Evolutionary conservation across 371 early-diverging fungal species (phyloP).

Genomic region (Mitosporidium daphniae): DNA sequence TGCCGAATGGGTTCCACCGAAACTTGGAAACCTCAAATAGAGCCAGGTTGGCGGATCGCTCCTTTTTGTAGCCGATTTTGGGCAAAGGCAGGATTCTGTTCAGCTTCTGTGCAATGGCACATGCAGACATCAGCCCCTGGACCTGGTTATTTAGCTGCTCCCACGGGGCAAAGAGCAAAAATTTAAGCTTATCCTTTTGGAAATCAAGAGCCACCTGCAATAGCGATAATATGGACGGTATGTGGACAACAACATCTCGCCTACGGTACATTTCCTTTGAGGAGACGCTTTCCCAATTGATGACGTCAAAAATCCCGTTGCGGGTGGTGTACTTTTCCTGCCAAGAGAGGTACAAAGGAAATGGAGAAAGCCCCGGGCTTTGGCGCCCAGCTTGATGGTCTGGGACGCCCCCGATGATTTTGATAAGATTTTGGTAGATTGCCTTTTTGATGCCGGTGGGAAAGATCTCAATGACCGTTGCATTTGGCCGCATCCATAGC

Average conservation of each 20-base stretch:
- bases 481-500: conserved; percentile 4
- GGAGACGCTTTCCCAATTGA: conserved; percentile 7
- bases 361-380: too few species aligned
- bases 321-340: too few species aligned
- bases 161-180: conserved; percentile 8
- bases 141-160: conserved; percentile 9
- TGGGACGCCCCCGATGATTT: conserved; percentile 2
- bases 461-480: conserved; percentile 7
- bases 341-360: too few species aligned
- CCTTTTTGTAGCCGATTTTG: conserved; percentile 4
- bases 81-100: conserved; percentile 7
- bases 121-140: conserved; percentile 8
- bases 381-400: conserved; percentile 2
- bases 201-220: conserved; percentile 2
- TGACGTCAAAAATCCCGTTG: too few species aligned
- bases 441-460: conserved; percentile 7
- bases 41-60: too few species aligned
- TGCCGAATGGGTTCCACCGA: conserved; percentile 5
- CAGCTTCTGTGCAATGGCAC: conserved; percentile 6
- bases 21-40: conserved; percentile 1
- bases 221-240: conserved; percentile 3
- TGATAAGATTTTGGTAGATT: conserved; percentile 7
- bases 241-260: conserved; percentile 6
- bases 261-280: conserved; percentile 10
- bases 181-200: conserved; percentile 2